phyloP scores from a whole-genome alignment of 805 yeast genomes.

The Candida manassasensis region DNA sequence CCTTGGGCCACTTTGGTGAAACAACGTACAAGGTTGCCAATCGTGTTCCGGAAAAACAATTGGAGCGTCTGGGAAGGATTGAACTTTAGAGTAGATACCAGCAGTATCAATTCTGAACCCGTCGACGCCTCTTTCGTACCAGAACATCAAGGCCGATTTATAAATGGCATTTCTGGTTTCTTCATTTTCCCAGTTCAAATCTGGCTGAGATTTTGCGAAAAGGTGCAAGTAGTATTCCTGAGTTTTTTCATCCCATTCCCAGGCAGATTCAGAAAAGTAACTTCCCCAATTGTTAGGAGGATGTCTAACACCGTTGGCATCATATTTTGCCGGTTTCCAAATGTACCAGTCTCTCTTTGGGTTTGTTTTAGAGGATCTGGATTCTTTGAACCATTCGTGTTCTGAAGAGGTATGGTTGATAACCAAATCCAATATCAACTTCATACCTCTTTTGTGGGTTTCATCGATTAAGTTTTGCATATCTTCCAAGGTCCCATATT shows the following conservation, averaged over 20 bases:
- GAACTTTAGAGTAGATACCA: slow-evolving; percentile 47
- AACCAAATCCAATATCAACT: slow-evolving; percentile 50
- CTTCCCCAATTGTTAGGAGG: slow-evolving; percentile 59
- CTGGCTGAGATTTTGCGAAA: slow-evolving; percentile 54
- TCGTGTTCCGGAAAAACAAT: slow-evolving; percentile 35
- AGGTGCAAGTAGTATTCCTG: slow-evolving; percentile 52
- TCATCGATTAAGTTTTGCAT: slow-evolving; percentile 45
- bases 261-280: slow-evolving; percentile 50
- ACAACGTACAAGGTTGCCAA: slow-evolving; percentile 34
- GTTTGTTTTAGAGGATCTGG: slow-evolving; percentile 45
- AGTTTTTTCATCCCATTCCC: slow-evolving; percentile 52
- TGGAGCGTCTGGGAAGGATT: slow-evolving; percentile 45
- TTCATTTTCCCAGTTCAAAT: slow-evolving; percentile 56
- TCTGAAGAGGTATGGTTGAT: slow-evolving; percentile 54
- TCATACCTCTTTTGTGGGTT: slow-evolving; percentile 47
- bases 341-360: slow-evolving; percentile 60
- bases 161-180: slow-evolving; percentile 37
- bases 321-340: slow-evolving; percentile 49
- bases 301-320: slow-evolving; percentile 43
- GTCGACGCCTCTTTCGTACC: slow-evolving; percentile 54
- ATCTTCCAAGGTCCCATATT: slow-evolving; percentile 52
- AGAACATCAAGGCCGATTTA: slow-evolving; percentile 44
- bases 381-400: slow-evolving; percentile 57
- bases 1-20: slow-evolving; percentile 45
- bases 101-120: slow-evolving; percentile 59